Base-by-base conservation (phyloP, 139 green algal genomes). In the Yamagishiella unicocca region DNA sequence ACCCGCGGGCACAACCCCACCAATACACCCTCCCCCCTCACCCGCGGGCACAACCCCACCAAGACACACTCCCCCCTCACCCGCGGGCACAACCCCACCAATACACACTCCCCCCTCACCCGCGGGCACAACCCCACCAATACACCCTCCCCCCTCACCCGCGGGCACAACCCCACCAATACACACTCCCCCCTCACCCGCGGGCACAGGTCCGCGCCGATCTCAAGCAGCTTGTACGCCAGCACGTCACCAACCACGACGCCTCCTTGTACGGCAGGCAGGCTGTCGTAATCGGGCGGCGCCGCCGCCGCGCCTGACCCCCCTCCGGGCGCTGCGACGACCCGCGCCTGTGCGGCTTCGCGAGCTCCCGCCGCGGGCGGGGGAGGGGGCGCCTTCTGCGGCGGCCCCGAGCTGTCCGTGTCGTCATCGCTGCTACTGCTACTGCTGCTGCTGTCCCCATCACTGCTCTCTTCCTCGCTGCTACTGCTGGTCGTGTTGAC, bases 141-240 rank as follows among this genome's bases (percentile, higher is more conserved):
- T n/a, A n/a, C n/a, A n/a, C n/a, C n/a, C n/a, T n/a, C n/a, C n/a
- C n/a, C n/a, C n/a, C n/a, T n/a, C n/a, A n/a, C n/a, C n/a, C n/a
- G n/a, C n/a, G n/a, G n/a, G n/a, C n/a, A n/a, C n/a, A n/a, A n/a
- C n/a, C n/a, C n/a, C n/a, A n/a, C n/a, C n/a, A n/a, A n/a, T n/a
- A n/a, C n/a, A n/a, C n/a, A n/a, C n/a, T n/a, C n/a, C n/a, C 29
- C 27, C 22, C 80, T 27, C 7, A 86, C 80, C 80, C 80, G 35
- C 33, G 80, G 80, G 45, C 80, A 86, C 61, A 86, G 50, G 66
- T 86, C 80, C 2, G 50, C 17, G 1, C 80, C 80, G 4, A 86
- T 38, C 42, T 86, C 80, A 62, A 86, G 64, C 42, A 86, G 66
- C 43, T 67, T 66, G 80, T 86, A 86, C 19, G 64, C 80, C 62